Conservation (phyloP, 129 eudicot genomes). For the Centrapalus pauciflorus region DNA sequence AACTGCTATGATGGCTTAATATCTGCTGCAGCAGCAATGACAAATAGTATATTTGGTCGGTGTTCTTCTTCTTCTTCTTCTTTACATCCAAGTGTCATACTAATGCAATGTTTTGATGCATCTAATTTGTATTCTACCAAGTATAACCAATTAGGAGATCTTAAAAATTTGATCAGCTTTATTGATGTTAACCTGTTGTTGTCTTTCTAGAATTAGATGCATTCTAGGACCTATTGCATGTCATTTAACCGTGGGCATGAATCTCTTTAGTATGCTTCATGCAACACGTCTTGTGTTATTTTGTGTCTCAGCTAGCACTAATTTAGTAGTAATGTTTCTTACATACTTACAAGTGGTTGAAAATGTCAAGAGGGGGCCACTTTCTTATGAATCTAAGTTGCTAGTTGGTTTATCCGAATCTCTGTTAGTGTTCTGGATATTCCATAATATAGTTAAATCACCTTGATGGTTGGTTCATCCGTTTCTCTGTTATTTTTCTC, state of each 20-base stretch:
- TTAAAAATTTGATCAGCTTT: not conserved
- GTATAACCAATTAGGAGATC: not conserved
- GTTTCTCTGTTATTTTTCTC: not conserved
- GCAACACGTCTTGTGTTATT: not conserved
- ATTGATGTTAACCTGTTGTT: not conserved
- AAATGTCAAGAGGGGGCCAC: not conserved
- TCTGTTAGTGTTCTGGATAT: not conserved
- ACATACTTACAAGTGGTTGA: not conserved
- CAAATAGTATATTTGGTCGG: constrained; percentile 89
- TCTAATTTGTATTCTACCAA: not conserved
- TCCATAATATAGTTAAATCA: not conserved
- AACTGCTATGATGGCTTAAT: constrained; percentile 76
- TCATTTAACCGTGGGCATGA: not conserved
- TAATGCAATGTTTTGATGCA: constrained; percentile 4
- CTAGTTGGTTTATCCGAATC: constrained; percentile 1
- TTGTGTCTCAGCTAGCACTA: not conserved
- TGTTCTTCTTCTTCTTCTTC: too few species aligned
- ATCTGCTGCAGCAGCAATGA: constrained; percentile 91
- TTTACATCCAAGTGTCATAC: not conserved
- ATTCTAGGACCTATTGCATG: not conserved
- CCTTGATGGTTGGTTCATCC: not conserved
- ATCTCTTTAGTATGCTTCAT: not conserved
- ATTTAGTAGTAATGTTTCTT: not conserved
- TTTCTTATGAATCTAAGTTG: not conserved
- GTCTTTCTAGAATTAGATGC: not conserved